Conservation (phyloP, 768 basidiomycete genomes). For the Tremella mesenterica region DNA sequence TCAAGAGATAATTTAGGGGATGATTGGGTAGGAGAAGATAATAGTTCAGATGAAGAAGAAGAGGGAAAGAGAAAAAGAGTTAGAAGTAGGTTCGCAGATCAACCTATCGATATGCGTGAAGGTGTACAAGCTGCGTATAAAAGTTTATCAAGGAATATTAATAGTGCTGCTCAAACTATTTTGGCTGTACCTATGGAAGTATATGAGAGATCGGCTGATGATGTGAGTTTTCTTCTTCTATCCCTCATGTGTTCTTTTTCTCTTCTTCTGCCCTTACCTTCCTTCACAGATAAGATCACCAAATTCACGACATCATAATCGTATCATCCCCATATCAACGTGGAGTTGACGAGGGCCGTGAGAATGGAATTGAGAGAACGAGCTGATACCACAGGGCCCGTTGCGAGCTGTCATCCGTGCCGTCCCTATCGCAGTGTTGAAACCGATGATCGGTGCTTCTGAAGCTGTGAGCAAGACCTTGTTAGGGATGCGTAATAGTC, state of each 20-base stretch:
- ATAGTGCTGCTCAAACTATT: slow-evolving; percentile 94
- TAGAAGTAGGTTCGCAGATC: slow-evolving; percentile 77
- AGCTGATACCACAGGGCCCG: slow-evolving; percentile 58
- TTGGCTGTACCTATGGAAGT: slow-evolving; percentile 99
- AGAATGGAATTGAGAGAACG: too few relatives aligned
- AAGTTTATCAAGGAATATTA: slow-evolving; percentile 75
- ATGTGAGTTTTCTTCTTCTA: slow-evolving; percentile 51
- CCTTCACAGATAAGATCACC: not conserved
- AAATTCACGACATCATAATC: not conserved
- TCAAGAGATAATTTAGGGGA: not conserved
- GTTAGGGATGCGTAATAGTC: slow-evolving; percentile 80
- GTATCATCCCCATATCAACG: too few relatives aligned
- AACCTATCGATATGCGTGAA: slow-evolving; percentile 72
- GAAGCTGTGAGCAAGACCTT: slow-evolving; percentile 95
- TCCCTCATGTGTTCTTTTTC: not conserved
- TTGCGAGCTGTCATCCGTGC: slow-evolving; percentile 91
- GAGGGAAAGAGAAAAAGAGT: not conserved
- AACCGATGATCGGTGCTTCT: slow-evolving; percentile 95
- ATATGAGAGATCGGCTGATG: slow-evolving; percentile 83
- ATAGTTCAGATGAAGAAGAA: slow-evolving; percentile 20
- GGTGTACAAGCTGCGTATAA: slow-evolving; percentile 87
- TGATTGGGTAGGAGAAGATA: slow-evolving; percentile 14
- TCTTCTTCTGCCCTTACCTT: not conserved
- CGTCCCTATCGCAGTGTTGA: slow-evolving; percentile 92
- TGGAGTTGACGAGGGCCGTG: not conserved